Percentiles rank a stretch among this genome's conserved stretches.
These are phyloP conservation scores for Chrysoporthe puriensis DNA, from an alignment of 2,329 filamentous ascomycete genomes.

Conservation along the genomic window DNA sequence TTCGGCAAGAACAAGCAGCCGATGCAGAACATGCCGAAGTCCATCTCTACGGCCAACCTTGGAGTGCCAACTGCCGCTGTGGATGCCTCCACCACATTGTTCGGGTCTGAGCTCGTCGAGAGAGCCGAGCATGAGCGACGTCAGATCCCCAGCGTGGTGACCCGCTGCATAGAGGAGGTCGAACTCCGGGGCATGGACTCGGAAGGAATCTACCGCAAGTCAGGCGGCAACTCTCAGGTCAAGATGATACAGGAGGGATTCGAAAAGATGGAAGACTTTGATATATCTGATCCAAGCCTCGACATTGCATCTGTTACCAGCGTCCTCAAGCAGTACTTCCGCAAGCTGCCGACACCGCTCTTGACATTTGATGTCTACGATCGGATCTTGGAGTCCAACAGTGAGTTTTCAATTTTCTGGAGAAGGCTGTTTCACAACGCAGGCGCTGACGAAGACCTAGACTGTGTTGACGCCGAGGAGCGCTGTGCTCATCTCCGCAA, in stretches of 20 bases:
- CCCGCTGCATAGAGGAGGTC: slow-evolving; percentile 93
- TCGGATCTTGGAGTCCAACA: slow-evolving; percentile 77
- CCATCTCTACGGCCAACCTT: slow-evolving; percentile 48
- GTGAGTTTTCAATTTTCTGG: slow-evolving; percentile 51
- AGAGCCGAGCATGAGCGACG: slow-evolving; percentile 87
- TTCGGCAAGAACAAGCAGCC: slow-evolving; percentile 58
- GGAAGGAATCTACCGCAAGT: slow-evolving; percentile 98
- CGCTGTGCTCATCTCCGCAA: slow-evolving; percentile 72
- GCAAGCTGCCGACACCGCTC: slow-evolving; percentile 85
- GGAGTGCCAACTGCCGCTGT: slow-evolving; percentile 41
- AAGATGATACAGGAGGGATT: slow-evolving; percentile 91
- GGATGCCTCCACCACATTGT: slow-evolving; percentile 67
- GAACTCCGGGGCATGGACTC: slow-evolving; percentile 95
- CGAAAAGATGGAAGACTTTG: slow-evolving; percentile 81
- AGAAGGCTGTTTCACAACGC: neutral
- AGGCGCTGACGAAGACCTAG: slow-evolving; percentile 1
- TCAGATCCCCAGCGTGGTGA: slow-evolving; percentile 88
- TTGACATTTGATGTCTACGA: slow-evolving; percentile 95
- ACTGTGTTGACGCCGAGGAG: slow-evolving; percentile 69
- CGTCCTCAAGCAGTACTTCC: slow-evolving; percentile 96
- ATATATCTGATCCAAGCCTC: slow-evolving; percentile 90
- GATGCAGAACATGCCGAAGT: slow-evolving; percentile 53
- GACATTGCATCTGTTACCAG: slow-evolving; percentile 97
- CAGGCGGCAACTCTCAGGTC: slow-evolving; percentile 87
- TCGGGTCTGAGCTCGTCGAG: slow-evolving; percentile 86